Conservation (phyloP, 441 rosid genomes). For the Corymbia citriodora region DNA sequence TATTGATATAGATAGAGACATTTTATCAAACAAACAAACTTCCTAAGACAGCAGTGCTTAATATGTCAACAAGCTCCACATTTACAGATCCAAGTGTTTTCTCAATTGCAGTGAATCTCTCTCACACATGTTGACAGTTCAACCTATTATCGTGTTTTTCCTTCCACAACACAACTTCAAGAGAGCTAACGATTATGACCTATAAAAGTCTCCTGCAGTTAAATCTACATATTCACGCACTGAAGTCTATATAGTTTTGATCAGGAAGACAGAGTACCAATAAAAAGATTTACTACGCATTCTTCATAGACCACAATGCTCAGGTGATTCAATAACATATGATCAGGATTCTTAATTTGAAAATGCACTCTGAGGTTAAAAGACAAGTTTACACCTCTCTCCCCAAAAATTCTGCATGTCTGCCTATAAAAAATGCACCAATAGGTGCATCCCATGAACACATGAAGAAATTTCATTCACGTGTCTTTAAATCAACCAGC, state of each 20-base stretch:
- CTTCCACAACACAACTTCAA: neutral
- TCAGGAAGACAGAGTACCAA: neutral
- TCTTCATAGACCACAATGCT: neutral
- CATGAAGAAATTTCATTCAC: neutral
- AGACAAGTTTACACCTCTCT: neutral
- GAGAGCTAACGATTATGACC: neutral
- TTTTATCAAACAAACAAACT: neutral
- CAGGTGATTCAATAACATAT: neutral
- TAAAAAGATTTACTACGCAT: neutral
- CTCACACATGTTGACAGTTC: neutral
- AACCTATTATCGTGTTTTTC: neutral
- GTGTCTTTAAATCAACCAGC: neutral
- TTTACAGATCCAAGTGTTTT: neutral
- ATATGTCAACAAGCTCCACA: neutral
- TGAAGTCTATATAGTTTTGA: neutral
- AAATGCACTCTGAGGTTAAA: neutral
- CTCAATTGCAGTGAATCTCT: neutral
- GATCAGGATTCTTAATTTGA: neutral
- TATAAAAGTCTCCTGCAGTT: neutral
- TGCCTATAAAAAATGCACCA: neutral
- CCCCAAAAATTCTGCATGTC: neutral
- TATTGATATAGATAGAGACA: neutral
- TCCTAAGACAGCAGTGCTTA: neutral
- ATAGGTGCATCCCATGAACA: neutral
- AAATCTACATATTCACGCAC: neutral